Evolutionary conservation across 2,329 filamentous ascomycete species (phyloP), one percentile per base, ranked within the genome.

Genomic region (Exophiala bonariae): DNA sequence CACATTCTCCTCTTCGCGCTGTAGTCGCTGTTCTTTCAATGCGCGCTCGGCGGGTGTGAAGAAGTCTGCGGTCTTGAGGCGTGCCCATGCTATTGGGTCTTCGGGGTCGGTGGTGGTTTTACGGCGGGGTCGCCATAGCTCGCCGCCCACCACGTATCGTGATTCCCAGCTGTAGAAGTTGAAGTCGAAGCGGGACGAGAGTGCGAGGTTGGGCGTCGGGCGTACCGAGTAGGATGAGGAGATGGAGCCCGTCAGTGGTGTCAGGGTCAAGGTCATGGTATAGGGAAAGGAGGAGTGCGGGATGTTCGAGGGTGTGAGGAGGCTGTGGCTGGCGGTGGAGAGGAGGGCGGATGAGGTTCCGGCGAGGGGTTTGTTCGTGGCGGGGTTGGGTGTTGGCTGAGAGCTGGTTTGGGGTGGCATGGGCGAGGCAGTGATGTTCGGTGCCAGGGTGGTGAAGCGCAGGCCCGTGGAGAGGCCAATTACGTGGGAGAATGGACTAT

Each of bases 141-240:
- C 93, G 72, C 89, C 88, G 11, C 93, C 93, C 18, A 97, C 80
- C 19, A 90, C 85, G 76, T 96, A 86, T 49, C 93, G 87, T 63
- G 89, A 96, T 73, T 99, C 93, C 73, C 96, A 99, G 65, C 89
- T 96, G 70, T 96, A 97, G 40, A 96, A 87, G 62, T 99, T 99
- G 71, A 99, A 99, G 63, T 95, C 90, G 71, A 97, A 92, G 40
- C 87, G 83, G 17, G 90, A 95, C 55, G 90, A 93, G 40, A 99
- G 79, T 9, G 89, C 87, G 58, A 95, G 81, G 60, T 89, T 83
- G 26, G 81, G 81, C 3, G 89, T 89, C 2, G 92, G 92, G 61
- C 89, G 86, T 38, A 97, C 88, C 0, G 93, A 88, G 66, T 99
- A 99, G 13, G 84, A 95, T 28, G 90, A 89, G 47, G 87, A 91